Base-by-base conservation (phyloP, 768 basidiomycete genomes). In the Chiua virens region DNA sequence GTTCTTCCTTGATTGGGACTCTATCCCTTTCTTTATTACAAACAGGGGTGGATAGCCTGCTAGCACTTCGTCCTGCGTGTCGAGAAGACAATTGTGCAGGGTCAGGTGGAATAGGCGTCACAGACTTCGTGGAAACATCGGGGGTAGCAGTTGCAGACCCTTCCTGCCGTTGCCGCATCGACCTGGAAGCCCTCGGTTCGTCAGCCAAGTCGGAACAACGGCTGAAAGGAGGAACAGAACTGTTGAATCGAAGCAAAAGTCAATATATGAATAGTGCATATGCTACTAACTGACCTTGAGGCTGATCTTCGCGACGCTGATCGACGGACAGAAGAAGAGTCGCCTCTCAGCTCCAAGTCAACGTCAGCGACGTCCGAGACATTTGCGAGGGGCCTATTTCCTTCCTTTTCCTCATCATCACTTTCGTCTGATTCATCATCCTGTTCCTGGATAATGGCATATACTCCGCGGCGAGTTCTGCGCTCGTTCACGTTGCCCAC, bases 401-500 rank as follows among this genome's bases (percentile, higher is more conserved):
- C 77, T 37, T 77, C 80, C 37, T 68, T 73, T 35, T 69, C 68
- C 48, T 82, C 79, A 42, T 81, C 80, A 22, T 83, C 79, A 52
- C 79, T 81, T 51, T 81, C 81, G 55, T 86, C 85, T 36, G 80
- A 80, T 45, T 82, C 80, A 20, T 83, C 79, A 49, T 78, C 79
- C 52, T 78, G 75, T 53, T 81, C 77, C 55, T 78, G 75, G 55
- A 85, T 69, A 36, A 88, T 79, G 25, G 86, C 86, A 64, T 92
- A 92, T 17, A 92, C 89, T 28, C 89, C 89, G 37, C 89, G 79
- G 27, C 89, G 82, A 43, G 89, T 92, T 55, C 89, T 76, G 35
- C 89, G 78, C 65, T 91, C 89, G 60, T 92, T 86, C 54, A 90
- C 70, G 59, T 92, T 87, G 48, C 83, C 69, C 8, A 71, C 56